Conservation (phyloP, 2,329 filamentous ascomycete species). For the Talaromyces rugulosus region DNA sequence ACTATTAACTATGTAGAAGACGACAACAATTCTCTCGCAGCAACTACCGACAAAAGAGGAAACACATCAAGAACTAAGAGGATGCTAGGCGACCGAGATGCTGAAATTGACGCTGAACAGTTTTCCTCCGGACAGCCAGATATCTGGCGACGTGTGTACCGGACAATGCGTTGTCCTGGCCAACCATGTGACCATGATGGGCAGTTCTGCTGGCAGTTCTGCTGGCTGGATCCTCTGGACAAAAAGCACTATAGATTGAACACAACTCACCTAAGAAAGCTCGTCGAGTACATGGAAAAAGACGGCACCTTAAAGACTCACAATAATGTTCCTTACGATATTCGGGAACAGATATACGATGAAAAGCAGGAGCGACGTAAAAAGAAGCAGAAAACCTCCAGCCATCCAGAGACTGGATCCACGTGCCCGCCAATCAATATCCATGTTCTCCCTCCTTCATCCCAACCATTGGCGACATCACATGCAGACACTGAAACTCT, state of each 20-base stretch:
- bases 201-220: no score
- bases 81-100: slow-evolving; percentile 24
- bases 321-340: neutral
- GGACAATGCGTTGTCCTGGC: slow-evolving; percentile 12
- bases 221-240: neutral
- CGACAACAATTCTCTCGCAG: neutral
- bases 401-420: neutral
- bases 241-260: slow-evolving; percentile 1
- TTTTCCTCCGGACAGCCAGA: slow-evolving; percentile 13
- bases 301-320: neutral
- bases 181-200: neutral
- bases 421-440: neutral
- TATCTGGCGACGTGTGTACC: slow-evolving; percentile 14
- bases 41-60: slow-evolving; percentile 17
- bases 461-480: neutral
- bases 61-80: slow-evolving; percentile 15
- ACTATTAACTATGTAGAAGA: slow-evolving; percentile 23
- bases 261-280: neutral
- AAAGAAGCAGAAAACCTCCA: neutral
- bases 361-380: neutral
- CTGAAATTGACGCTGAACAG: slow-evolving; percentile 22
- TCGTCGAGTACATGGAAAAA: neutral
- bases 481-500: neutral
- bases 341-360: neutral
- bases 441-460: neutral